phyloP scores from a whole-genome alignment of 2,329 filamentous ascomycete genomes.

The Podosphaera fusca region DNA sequence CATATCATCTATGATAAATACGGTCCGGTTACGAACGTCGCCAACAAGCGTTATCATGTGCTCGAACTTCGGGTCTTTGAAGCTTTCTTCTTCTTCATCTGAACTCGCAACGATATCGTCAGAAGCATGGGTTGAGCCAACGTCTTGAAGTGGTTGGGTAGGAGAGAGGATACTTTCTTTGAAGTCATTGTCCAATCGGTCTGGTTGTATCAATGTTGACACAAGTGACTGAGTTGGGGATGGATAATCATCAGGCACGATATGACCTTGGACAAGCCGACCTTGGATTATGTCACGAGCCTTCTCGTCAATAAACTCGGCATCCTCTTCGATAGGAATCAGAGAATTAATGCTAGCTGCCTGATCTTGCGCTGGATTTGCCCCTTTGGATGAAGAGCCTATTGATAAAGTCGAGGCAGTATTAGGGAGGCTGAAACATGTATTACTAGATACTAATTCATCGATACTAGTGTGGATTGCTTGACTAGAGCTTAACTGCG shows the following conservation, averaged over 20 bases:
- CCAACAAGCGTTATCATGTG: slow-evolving; percentile 96
- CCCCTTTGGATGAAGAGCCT: neutral
- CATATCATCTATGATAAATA: slow-evolving; percentile 96
- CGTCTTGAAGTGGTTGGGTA: slow-evolving; percentile 44
- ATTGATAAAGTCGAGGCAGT: too few relatives aligned
- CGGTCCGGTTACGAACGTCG: slow-evolving; percentile 67
- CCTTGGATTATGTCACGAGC: slow-evolving; percentile 80
- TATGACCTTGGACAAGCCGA: slow-evolving; percentile 75
- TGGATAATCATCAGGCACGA: slow-evolving; percentile 82
- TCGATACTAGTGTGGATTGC: too few relatives aligned
- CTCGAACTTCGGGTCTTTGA: slow-evolving; percentile 59
- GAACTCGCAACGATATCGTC: slow-evolving; percentile 38
- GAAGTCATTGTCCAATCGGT: slow-evolving; percentile 54
- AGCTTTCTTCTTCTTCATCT: slow-evolving; percentile 83
- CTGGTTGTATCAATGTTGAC: slow-evolving; percentile 31
- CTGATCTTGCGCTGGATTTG: slow-evolving; percentile 5
- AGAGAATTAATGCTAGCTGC: slow-evolving; percentile 6
- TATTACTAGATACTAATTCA: too few relatives aligned
- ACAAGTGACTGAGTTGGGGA: slow-evolving; percentile 52
- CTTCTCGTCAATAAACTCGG: slow-evolving; percentile 36
- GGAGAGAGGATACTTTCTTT: slow-evolving; percentile 55
- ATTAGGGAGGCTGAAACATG: too few relatives aligned
- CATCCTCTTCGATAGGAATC: slow-evolving; percentile 12
- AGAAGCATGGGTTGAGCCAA: slow-evolving; percentile 69
- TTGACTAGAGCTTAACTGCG: too few relatives aligned